phyloP scores from a whole-genome alignment of 345 rosid species.

The Corchorus olitorius region DNA sequence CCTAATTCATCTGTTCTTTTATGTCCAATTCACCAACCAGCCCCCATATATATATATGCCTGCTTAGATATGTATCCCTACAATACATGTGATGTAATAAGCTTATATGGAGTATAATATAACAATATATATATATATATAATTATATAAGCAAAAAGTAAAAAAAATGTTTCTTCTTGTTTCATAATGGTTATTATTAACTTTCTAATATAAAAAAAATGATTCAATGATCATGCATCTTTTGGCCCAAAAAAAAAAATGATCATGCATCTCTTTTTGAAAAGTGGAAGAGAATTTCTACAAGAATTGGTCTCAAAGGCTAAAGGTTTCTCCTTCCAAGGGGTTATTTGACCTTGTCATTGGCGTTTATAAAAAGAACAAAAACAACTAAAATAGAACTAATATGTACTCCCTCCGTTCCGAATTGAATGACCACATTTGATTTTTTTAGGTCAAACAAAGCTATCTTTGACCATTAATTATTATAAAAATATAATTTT shows the following conservation, averaged over 20 bases:
- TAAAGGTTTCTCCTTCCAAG: neutral
- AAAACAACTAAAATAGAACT: neutral
- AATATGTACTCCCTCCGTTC: too few species aligned
- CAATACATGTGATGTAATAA: neutral
- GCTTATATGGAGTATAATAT: neutral
- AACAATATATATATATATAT: too few species aligned
- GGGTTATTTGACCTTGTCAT: neutral
- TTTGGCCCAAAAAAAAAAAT: neutral
- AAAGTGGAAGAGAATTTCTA: neutral
- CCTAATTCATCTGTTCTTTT: constrained; percentile 27
- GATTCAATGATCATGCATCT: neutral
- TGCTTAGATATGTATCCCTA: neutral
- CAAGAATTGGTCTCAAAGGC: neutral
- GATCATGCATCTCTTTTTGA: neutral
- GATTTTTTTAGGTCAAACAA: too few species aligned
- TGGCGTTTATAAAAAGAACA: neutral
- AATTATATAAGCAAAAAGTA: neutral
- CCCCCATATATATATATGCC: neutral
- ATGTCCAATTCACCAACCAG: constrained; percentile 15
- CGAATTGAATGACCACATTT: too few species aligned
- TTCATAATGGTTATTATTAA: neutral
- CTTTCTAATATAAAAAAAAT: neutral
- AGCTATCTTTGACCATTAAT: too few species aligned
- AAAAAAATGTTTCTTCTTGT: neutral
- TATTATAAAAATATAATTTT: too few species aligned